These are phyloP conservation scores for Fusarium sp. DNA, from an alignment of 2,329 filamentous ascomycete species.

Conservation along the genomic window DNA sequence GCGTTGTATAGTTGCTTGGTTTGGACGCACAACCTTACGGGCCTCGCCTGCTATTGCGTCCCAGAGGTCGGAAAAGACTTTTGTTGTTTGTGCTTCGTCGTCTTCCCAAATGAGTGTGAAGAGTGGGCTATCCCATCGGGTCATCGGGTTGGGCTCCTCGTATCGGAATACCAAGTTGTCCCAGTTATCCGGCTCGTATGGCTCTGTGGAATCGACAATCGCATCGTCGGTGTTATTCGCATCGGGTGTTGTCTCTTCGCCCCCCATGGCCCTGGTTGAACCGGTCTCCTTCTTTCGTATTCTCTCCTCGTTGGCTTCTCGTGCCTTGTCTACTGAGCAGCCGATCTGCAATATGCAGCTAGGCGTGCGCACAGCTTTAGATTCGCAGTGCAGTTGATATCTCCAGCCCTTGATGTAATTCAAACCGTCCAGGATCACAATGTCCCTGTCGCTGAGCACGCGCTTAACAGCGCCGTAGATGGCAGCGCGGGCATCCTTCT, in stretches of 20 bases:
- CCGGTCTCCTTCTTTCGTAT: slow-evolving; percentile 51
- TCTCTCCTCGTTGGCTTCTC: slow-evolving; percentile 70
- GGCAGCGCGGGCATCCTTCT: slow-evolving; percentile 84
- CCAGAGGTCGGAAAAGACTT: slow-evolving; percentile 77
- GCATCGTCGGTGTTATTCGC: background rate
- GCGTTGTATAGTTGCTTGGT: slow-evolving; percentile 77
- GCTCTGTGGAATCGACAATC: slow-evolving; percentile 48
- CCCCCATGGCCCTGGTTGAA: background rate
- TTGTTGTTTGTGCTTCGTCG: slow-evolving; percentile 66
- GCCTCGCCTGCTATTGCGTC: slow-evolving; percentile 75
- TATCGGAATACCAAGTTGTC: slow-evolving; percentile 85
- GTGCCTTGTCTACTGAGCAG: slow-evolving; percentile 64
- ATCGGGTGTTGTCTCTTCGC: background rate
- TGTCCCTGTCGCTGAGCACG: slow-evolving; percentile 75
- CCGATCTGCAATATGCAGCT: slow-evolving; percentile 79
- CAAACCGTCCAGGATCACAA: slow-evolving; percentile 82
- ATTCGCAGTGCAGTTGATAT: slow-evolving; percentile 87
- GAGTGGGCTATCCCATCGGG: slow-evolving; percentile 84
- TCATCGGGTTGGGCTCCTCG: slow-evolving; percentile 89
- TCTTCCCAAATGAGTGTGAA: slow-evolving; percentile 86
- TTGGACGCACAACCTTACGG: slow-evolving; percentile 75
- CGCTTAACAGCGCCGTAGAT: slow-evolving; percentile 84
- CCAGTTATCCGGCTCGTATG: slow-evolving; percentile 72
- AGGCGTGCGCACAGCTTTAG: slow-evolving; percentile 81
- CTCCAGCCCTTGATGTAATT: slow-evolving; percentile 94